phyloP scores from a whole-genome alignment of 805 yeast genomes.

The Saccharomyces jurei region DNA sequence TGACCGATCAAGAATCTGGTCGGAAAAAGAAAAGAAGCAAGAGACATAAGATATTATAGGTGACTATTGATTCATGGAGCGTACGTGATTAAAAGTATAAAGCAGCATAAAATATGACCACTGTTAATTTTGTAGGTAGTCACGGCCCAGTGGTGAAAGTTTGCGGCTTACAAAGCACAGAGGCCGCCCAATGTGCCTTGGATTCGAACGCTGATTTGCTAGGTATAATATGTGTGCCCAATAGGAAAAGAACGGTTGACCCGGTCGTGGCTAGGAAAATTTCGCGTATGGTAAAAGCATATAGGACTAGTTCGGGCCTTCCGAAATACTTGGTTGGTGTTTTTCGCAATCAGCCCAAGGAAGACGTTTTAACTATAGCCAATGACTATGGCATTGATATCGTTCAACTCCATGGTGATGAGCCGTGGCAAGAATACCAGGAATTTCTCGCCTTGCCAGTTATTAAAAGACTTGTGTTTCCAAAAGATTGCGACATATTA shows the following conservation, averaged over 20 bases:
- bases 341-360: conserved; percentile 70
- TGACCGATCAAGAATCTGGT: neutral
- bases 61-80: neutral
- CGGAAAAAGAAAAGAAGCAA: neutral
- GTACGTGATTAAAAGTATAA: neutral
- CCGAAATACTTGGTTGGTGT: conserved; percentile 80
- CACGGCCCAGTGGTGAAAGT: conserved; percentile 53
- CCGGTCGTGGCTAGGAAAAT: conserved; percentile 40
- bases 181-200: conserved; percentile 66
- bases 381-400: conserved; percentile 52
- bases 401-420: conserved; percentile 83
- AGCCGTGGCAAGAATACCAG: conserved; percentile 33
- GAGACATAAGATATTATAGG: neutral
- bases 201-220: conserved; percentile 64
- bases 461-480: conserved; percentile 60
- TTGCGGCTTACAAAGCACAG: conserved; percentile 67
- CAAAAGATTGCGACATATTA: conserved; percentile 41
- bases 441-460: conserved; percentile 44
- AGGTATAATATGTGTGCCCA: conserved; percentile 86
- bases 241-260: conserved; percentile 61
- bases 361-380: conserved; percentile 42
- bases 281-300: conserved; percentile 32
- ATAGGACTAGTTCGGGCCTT: conserved; percentile 27
- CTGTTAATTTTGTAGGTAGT: neutral
- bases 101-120: neutral